phyloP scores from a whole-genome alignment of 176 grass and related monocot species.

The Pontederia crassipes region DNA sequence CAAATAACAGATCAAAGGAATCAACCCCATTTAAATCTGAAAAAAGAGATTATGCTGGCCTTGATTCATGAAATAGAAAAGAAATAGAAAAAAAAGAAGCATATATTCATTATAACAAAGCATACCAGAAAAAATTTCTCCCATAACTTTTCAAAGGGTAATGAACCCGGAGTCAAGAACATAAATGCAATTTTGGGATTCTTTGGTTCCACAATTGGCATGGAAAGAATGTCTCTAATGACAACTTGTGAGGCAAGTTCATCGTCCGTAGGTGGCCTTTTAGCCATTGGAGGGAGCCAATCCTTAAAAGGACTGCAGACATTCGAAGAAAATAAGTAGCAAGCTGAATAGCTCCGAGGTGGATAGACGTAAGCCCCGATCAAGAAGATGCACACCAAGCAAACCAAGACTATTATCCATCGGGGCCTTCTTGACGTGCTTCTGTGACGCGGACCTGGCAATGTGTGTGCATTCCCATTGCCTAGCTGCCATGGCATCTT shows the following conservation, averaged over 20 bases:
- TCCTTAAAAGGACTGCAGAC: conserved; percentile 59
- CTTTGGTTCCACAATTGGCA: conserved; percentile 42
- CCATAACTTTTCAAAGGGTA: conserved; percentile 94
- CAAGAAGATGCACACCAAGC: conserved; percentile 51
- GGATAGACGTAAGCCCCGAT: conserved; percentile 67
- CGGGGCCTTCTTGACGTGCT: conserved; percentile 45
- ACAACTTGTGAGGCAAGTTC: conserved; percentile 62
- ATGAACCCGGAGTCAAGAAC: conserved; percentile 83
- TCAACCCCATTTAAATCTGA: too few species aligned
- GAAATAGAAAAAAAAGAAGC: not conserved
- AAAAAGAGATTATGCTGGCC: too few species aligned
- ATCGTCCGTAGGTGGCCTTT: conserved; percentile 50
- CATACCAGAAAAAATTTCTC: conserved; percentile 82
- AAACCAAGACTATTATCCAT: conserved; percentile 77
- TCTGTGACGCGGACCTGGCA: conserved; percentile 42
- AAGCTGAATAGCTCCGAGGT: conserved; percentile 50
- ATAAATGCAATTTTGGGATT: conserved; percentile 88
- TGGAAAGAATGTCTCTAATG: conserved; percentile 61
- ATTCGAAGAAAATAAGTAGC: conserved; percentile 74
- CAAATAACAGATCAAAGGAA: too few species aligned
- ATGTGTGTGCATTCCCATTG: conserved; percentile 48
- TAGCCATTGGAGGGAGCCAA: conserved; percentile 56
- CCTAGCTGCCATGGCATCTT: conserved; percentile 35
- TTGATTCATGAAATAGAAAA: not conserved
- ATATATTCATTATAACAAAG: conserved; percentile 7